Percentiles rank a stretch among this genome's conserved stretches.
These are phyloP conservation scores for Copromyces sp. DNA, from an alignment of 495 filamentous ascomycete species.

Conservation along the genomic window DNA sequence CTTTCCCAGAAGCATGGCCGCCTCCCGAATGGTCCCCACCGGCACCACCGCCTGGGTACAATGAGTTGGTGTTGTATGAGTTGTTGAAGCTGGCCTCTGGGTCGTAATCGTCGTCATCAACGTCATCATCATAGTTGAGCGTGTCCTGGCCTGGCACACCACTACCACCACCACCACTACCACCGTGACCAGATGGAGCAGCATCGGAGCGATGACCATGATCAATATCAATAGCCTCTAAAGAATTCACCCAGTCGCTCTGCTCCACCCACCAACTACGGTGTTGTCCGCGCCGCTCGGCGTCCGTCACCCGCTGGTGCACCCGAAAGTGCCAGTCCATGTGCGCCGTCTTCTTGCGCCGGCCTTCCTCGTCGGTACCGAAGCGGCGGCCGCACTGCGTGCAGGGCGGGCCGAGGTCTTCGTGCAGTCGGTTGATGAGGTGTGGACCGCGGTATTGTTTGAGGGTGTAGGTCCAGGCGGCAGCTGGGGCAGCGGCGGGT, in stretches of 20 bases:
- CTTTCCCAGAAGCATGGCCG: neutral
- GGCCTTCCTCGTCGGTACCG: conserved; percentile 61
- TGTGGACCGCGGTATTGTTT: conserved; percentile 58
- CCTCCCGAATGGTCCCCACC: conserved; percentile 5
- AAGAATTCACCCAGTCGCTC: conserved; percentile 84
- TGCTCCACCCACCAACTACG: conserved; percentile 92
- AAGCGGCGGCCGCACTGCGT: conserved; percentile 88
- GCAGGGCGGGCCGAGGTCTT: conserved; percentile 71
- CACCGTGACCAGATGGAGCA: neutral
- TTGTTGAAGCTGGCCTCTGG: neutral
- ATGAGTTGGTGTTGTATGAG: neutral
- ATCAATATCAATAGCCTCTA: conserved; percentile 61
- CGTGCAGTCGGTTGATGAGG: conserved; percentile 63
- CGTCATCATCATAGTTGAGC: neutral
- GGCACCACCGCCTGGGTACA: neutral
- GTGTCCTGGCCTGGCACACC: neutral
- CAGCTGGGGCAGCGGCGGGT: conserved; percentile 16
- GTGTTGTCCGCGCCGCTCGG: conserved; percentile 69
- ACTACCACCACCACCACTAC: neutral
- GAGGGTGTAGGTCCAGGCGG: conserved; percentile 31
- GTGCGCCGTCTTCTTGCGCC: conserved; percentile 78
- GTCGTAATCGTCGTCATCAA: neutral
- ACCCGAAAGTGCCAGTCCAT: conserved; percentile 97
- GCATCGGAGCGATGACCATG: conserved; percentile 9
- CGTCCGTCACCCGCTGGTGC: conserved; percentile 78